A percentile compares a stretch with the other conserved stretches of the same genome.
These are phyloP conservation scores for Dothidotthia symphoricarpi DNA, from an alignment of 2,329 filamentous ascomycete genomes.

Conservation along the genomic window DNA sequence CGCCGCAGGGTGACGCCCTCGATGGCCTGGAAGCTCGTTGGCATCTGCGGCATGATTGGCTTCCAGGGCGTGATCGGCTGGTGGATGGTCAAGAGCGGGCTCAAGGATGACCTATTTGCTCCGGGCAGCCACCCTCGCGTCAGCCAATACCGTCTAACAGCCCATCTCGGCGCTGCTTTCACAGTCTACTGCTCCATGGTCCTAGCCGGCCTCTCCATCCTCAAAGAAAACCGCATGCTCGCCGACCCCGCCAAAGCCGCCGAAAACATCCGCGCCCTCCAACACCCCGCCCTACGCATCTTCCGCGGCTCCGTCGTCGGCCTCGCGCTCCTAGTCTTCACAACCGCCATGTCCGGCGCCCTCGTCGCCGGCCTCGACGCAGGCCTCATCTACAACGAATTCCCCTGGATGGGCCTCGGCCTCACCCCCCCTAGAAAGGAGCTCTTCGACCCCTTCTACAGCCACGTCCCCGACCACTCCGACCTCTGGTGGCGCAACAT, in stretches of 20 bases:
- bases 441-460: slow-evolving; percentile 83
- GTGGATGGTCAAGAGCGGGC: slow-evolving; percentile 99
- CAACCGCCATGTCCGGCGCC: slow-evolving; percentile 88
- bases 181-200: slow-evolving; percentile 94
- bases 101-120: slow-evolving; percentile 93
- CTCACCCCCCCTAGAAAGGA: slow-evolving; percentile 78
- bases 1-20: slow-evolving; percentile 72
- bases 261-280: slow-evolving; percentile 60
- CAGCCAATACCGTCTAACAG: slow-evolving; percentile 86
- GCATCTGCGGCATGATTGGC: slow-evolving; percentile 85
- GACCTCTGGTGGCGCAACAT: slow-evolving; percentile 97
- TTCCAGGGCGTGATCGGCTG: slow-evolving; percentile 95
- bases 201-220: slow-evolving; percentile 77
- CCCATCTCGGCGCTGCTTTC: slow-evolving; percentile 88
- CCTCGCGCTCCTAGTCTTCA: slow-evolving; percentile 74
- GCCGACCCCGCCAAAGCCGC: slow-evolving; percentile 63
- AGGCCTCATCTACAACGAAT: slow-evolving; percentile 97
- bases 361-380: slow-evolving; percentile 94
- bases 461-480: slow-evolving; percentile 69
- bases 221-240: slow-evolving; percentile 73
- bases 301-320: slow-evolving; percentile 73
- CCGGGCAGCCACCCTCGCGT: slow-evolving; percentile 88
- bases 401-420: slow-evolving; percentile 88
- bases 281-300: slow-evolving; percentile 62
- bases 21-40: slow-evolving; percentile 74